Conservation (phyloP, 2,329 filamentous ascomycete species). For the Aspergillus caelatus region DNA sequence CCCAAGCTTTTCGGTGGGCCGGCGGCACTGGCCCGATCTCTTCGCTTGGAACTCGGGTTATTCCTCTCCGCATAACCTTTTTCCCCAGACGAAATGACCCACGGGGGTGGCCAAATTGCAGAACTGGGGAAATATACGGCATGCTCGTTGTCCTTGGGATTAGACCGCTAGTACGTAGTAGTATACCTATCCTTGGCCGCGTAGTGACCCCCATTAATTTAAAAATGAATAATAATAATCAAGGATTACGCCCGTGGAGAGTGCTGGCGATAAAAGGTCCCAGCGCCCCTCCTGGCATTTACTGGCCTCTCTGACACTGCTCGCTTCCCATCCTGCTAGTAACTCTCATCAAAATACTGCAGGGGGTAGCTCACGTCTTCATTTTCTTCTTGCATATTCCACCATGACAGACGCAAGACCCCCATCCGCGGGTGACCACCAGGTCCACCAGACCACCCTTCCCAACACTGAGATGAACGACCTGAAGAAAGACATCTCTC, state of each 20-base stretch:
- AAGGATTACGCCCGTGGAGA: background rate
- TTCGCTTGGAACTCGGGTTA: background rate
- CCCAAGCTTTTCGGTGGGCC: background rate
- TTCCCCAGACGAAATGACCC: background rate
- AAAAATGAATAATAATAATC: background rate
- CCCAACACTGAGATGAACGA: background rate
- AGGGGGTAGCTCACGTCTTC: background rate
- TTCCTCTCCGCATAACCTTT: background rate
- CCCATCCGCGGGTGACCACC: background rate
- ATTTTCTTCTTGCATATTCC: background rate
- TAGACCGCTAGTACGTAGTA: background rate
- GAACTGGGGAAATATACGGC: background rate
- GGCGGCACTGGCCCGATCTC: background rate
- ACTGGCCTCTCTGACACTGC: background rate
- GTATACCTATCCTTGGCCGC: background rate
- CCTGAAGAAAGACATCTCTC: slow-evolving; percentile 34
- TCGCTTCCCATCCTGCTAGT: background rate
- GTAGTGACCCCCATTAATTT: background rate
- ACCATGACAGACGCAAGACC: background rate
- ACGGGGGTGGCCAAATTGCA: background rate
- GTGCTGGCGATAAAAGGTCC: background rate
- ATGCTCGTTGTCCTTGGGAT: background rate
- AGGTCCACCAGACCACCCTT: background rate
- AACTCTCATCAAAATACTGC: background rate
- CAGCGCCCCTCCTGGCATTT: background rate